Evolutionary conservation across 306 rosid species (phyloP).

Genomic region (Medicago ruthenica): DNA sequence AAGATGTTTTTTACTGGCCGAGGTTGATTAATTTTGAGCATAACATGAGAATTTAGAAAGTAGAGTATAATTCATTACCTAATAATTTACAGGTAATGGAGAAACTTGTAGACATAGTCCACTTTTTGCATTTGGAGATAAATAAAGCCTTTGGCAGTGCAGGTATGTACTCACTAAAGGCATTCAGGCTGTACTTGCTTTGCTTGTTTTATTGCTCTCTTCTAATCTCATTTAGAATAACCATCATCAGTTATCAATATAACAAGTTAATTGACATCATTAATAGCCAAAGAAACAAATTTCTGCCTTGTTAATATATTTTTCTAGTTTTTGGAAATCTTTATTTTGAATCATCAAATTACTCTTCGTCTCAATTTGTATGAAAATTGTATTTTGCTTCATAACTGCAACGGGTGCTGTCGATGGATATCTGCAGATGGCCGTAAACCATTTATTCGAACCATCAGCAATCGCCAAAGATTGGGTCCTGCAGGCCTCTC

Average conservation of each 20-base stretch:
- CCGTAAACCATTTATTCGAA: conserved; percentile 52
- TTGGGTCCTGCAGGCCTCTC: conserved; percentile 90
- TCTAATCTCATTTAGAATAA: neutral
- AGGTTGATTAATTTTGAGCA: conserved; percentile 22
- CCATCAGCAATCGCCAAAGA: conserved; percentile 52
- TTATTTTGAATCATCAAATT: neutral
- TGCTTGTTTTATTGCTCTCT: conserved; percentile 5
- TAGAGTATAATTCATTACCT: conserved; percentile 30
- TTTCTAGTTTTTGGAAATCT: too few species aligned
- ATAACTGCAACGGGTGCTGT: conserved; percentile 29
- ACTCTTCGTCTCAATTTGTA: conserved; percentile 22
- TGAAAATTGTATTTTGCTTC: conserved; percentile 34
- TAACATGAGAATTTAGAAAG: conserved; percentile 8
- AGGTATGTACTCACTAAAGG: conserved; percentile 54
- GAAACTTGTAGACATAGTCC: conserved; percentile 85
- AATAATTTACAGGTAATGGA: conserved; percentile 77
- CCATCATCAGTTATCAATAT: too few species aligned
- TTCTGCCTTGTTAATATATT: too few species aligned
- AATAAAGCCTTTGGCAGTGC: conserved; percentile 58
- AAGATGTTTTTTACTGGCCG: conserved; percentile 3
- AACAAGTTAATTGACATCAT: too few species aligned
- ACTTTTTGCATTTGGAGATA: conserved; percentile 77
- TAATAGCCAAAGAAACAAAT: too few species aligned
- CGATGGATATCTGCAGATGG: conserved; percentile 54
- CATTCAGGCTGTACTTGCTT: conserved; percentile 30